Evolutionary conservation across 805 yeast species (phyloP).

Genomic region (Zygosaccharomyces pseudorouxii): DNA sequence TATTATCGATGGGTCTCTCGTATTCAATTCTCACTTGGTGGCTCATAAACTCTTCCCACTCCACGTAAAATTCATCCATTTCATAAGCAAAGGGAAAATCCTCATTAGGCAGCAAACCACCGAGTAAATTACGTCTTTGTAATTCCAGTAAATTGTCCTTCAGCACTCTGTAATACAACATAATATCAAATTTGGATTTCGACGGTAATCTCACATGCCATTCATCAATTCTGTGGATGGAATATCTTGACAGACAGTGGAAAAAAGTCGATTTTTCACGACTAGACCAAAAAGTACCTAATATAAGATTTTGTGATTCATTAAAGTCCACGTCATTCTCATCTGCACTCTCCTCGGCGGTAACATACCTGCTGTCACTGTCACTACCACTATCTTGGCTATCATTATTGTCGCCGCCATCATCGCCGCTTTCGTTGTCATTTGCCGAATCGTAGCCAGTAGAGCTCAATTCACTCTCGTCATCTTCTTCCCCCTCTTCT

Average conservation of each 20-base stretch:
- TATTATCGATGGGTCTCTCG: neutral
- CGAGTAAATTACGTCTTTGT: slow-evolving; percentile 15
- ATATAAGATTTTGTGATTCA: neutral
- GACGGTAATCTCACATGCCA: slow-evolving; percentile 23
- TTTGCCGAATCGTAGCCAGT: slow-evolving; percentile 1
- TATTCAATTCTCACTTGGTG: slow-evolving; percentile 12
- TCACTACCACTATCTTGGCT: slow-evolving; percentile 8
- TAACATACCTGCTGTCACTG: slow-evolving; percentile 6
- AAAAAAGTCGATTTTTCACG: slow-evolving; percentile 32
- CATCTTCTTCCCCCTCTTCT: neutral
- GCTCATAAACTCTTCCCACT: slow-evolving; percentile 28
- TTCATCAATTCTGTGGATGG: slow-evolving; percentile 32
- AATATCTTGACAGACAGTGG: slow-evolving; percentile 26
- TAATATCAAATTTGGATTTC: slow-evolving; percentile 30
- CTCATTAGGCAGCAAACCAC: slow-evolving; percentile 18
- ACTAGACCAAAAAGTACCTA: slow-evolving; percentile 29
- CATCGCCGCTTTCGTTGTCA: slow-evolving; percentile 9
- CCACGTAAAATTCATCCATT: slow-evolving; percentile 27
- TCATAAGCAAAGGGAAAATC: slow-evolving; percentile 36
- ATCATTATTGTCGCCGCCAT: slow-evolving; percentile 14
- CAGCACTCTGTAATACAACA: slow-evolving; percentile 26
- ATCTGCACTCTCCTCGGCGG: slow-evolving; percentile 6
- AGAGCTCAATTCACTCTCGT: neutral
- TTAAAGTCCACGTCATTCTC: slow-evolving; percentile 5
- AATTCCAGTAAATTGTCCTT: slow-evolving; percentile 17